Evolutionary conservation across 352 stramenopile genomes (phyloP), one percentile per base, ranked within the genome.

Genomic region (Pythium rhizo-oryzae): DNA sequence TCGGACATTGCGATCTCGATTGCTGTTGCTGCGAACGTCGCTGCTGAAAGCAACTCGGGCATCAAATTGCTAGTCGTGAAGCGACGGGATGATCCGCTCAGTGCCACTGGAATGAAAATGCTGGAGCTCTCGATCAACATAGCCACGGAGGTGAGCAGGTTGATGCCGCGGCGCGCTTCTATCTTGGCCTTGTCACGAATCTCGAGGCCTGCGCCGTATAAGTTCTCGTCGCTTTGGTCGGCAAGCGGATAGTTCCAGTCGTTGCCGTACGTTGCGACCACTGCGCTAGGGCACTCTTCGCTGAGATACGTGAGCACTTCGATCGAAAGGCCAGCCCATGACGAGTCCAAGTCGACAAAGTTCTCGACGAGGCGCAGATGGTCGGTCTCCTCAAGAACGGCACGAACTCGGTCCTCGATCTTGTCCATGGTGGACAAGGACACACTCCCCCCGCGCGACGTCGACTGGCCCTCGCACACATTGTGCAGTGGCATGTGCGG

Each of bases 321-420:
- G 25, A 81, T 67, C 9, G 87, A 86, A 37, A 96, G 65, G 21
- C 85, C 87, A 33, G 84, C 85, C 84, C 84, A 96, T 1, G 81
- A 79, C 19, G 87, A 94, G 70, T 94, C 82, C 79, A 94, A 86
- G 64, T 96, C 87, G 28, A 96, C 85, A 13, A 92, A 60, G 43
- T 74, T 74, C 65, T 94, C 79, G 21, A 96, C 77, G 23, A 84
- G 56, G 35, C 80, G 77, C 37, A 96, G 65, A 53, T 79, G 76
- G 65, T 96, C 87, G 61, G 83, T 91, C 46, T 81, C 74, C 56
- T 96, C 87, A 11, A 96, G 61, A 5, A 86, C 69, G 4, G 55
- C 60, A 18, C 87, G 83, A 33, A 94, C 61, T 11, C 79, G 78
- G 46, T 96, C 85, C 67, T 94, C 75, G 9, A 78, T 78, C 0